Percentiles rank a stretch among this genome's conserved stretches.
phyloP scores from a whole-genome alignment of 1,139 yeast species.

The Eremothecium gossypii region DNA sequence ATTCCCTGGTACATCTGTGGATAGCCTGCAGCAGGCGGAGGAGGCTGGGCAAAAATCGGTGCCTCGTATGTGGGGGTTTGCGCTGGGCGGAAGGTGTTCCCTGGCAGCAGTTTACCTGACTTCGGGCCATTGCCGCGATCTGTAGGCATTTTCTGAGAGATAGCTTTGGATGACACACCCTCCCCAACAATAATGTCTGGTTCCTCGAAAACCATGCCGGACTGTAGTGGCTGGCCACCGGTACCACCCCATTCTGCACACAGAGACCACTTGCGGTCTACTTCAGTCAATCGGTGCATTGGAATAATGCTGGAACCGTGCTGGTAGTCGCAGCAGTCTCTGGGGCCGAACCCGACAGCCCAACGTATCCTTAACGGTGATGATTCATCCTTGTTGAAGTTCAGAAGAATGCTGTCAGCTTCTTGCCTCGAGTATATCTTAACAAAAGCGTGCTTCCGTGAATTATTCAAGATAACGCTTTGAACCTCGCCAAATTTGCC shows the following conservation, averaged over 20 bases:
- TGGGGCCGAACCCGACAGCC: constrained; percentile 99
- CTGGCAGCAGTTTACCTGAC: constrained; percentile 58
- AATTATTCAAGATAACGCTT: constrained; percentile 76
- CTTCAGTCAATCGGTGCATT: constrained; percentile 78
- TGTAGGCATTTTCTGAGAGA: constrained; percentile 80
- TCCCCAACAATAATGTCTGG: constrained; percentile 96
- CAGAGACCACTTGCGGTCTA: constrained; percentile 83
- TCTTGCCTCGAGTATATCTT: constrained; percentile 92
- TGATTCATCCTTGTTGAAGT: constrained; percentile 44
- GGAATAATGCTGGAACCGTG: constrained; percentile 87
- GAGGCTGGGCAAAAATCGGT: constrained; percentile 15
- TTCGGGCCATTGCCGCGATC: constrained; percentile 82
- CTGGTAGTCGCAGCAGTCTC: constrained; percentile 95
- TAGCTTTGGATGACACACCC: constrained; percentile 89
- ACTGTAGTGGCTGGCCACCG: constrained; percentile 73
- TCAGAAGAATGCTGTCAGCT: constrained; percentile 71
- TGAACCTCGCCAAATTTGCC: constrained; percentile 94
- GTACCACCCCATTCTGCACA: constrained; percentile 97
- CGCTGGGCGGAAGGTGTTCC: constrained; percentile 15
- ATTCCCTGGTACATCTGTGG: constrained; percentile 13
- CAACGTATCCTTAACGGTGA: constrained; percentile 76
- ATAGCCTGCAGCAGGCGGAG: constrained; percentile 12
- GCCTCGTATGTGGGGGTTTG: constrained; percentile 16
- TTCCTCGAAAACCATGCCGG: constrained; percentile 85
- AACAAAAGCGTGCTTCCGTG: constrained; percentile 91